Evolutionary conservation across 2,329 filamentous ascomycete species (phyloP), one percentile per base, ranked within the genome.

Genomic region (Cercospora citrullina): DNA sequence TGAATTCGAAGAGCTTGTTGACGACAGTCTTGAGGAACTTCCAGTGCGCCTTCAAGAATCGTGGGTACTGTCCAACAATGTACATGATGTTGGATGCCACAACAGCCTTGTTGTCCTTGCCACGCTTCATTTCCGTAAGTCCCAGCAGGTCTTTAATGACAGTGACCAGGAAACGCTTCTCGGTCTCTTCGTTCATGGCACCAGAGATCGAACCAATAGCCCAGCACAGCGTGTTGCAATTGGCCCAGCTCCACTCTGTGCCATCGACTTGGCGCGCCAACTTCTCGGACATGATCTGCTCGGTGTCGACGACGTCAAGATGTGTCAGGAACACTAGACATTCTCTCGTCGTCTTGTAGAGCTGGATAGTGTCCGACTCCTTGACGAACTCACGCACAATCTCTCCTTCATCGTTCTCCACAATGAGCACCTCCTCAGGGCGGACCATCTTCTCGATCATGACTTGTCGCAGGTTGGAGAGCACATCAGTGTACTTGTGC

Each of bases 381-480:
- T 99, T 99, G 79, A 99, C 95, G 73, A 99, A 99, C 77, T 99
- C 95, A 74, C 95, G 92, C 31, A 99, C 95, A 75, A 99, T 99
- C 79, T 99, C 95, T 71, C 96, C 95, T 81, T 99, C 95, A 71
- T 99, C 95, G 79, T 99, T 99, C 81, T 99, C 95, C n/a, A 99
- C 95, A 76, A 99, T 96, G 74, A 99, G 81, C 8, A 99, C 96
- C 82, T 99, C 96, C 81, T 99, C 95, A 0, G 95, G 95, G 53
- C 94, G 89, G 33, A 99, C 95, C 95, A 99, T 99, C 85, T 97
- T 97, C 83, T 99, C 95, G 70, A 99, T 98, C 95, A 99, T 99
- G 72, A 99, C 95, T 26, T 94, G 91, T 73, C 95, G 90, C 66
- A 99, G 85, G 79, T 97, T 98, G 9, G 94, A 94, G 60, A 99